Base-by-base conservation (phyloP, 164 flowering plant genomes). In the Aristolochia californica region DNA sequence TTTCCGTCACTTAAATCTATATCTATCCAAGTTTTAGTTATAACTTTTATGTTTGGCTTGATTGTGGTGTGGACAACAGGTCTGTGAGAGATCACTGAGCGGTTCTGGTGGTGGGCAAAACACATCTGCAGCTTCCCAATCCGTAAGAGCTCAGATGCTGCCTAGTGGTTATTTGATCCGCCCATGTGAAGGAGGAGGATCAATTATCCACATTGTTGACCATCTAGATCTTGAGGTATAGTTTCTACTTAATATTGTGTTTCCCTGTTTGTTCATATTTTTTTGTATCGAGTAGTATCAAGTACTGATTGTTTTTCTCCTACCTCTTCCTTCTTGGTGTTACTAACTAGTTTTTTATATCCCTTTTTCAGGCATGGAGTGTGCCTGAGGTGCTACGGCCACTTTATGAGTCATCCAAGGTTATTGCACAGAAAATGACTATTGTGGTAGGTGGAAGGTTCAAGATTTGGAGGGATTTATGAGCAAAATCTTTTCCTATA, bases 181-280 rank as follows among this genome's bases (percentile, higher is more conserved):
- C 8, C 87, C 98, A 43, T 88, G 95, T 69, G 98, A 88, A 23
- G 98, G 96, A 43, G 96, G 98, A 62, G 98, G 98, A 26, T 88
- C 96, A 43, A 83, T 84, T 55, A 80, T 91, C 48, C 95, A 91
- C 68, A 84, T 91, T 45, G 98, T 88, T 51, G 98, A 91, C 66
- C 98, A 88, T 77, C 74, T 91, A 23, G 82, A 88, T 79, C 87
- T 83, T 48, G 84, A 86, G 95, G 98, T 91, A 56, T 55, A 66
- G 18, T 55, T 9, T 1, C 22, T 28, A 4, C 17, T 25, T 28
- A 38, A 22, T 24, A 24, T 45, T 43, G 0, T 50, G 0, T 0
- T 26, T 17, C 26, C n/a, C n/a, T n/a, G n/a, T n/a, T 50, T 0
- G 7, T 27, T 8, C 27, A 24, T 7, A 12, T 23, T 1, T 13